These are phyloP conservation scores for Pseudocercospora fijiensis DNA, from an alignment of 2,329 filamentous ascomycete genomes.

Conservation along the genomic window DNA sequence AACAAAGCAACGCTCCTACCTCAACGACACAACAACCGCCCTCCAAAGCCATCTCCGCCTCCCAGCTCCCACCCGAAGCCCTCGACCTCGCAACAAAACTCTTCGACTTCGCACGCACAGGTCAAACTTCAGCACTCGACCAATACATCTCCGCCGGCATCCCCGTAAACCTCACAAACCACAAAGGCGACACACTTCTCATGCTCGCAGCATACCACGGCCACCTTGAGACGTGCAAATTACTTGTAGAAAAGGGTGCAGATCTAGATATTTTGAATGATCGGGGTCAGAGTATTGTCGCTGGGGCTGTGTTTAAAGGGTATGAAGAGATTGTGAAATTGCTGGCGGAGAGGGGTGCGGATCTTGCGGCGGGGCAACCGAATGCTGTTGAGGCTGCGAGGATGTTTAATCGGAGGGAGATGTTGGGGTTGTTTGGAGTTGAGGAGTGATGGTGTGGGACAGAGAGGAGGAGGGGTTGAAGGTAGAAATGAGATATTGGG, in stretches of 20 bases:
- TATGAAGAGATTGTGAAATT: constrained; percentile 63
- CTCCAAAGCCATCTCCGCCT: constrained; percentile 9
- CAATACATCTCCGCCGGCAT: constrained; percentile 65
- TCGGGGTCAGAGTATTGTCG: constrained; percentile 65
- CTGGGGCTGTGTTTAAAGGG: constrained; percentile 71
- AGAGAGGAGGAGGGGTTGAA: background rate
- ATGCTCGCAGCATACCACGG: constrained; percentile 74
- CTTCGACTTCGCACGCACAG: constrained; percentile 65
- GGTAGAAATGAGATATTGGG: background rate
- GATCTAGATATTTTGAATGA: constrained; percentile 69
- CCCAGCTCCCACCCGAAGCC: constrained; percentile 59
- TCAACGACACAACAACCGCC: constrained; percentile 3
- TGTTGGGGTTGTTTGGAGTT: constrained; percentile 39
- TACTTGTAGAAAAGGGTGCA: constrained; percentile 62
- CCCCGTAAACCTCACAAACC: constrained; percentile 68
- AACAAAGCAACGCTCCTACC: constrained; percentile 4
- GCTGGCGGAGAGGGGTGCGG: constrained; percentile 46
- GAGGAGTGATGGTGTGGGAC: constrained; percentile 20
- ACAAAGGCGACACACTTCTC: constrained; percentile 70
- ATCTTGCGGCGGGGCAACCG: constrained; percentile 44
- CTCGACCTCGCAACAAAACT: constrained; percentile 65
- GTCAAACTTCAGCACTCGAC: constrained; percentile 58
- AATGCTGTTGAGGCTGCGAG: constrained; percentile 49
- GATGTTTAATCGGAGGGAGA: constrained; percentile 47
- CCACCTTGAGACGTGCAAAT: constrained; percentile 58